Evolutionary conservation across 2,329 filamentous ascomycete genomes (phyloP).

Genomic region (Purpureocillium takamizusanense): DNA sequence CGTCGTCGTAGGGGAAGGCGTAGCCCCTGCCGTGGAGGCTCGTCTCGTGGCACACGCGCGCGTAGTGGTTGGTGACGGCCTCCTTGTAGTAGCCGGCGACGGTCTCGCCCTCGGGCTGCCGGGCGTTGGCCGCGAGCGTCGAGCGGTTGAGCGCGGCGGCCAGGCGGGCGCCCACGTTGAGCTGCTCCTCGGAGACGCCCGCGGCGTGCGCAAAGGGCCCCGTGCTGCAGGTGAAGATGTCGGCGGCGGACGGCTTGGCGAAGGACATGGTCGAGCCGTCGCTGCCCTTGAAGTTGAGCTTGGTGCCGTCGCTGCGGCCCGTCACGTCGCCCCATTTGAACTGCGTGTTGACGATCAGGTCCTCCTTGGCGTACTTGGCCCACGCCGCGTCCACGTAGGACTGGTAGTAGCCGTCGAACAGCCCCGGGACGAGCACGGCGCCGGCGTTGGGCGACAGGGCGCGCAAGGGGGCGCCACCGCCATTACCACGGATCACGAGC

Average conservation of each 20-base stretch:
- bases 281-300: constrained; percentile 31
- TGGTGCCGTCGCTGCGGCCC: constrained; percentile 26
- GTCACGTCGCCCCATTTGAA: constrained; percentile 37
- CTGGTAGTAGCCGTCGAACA: constrained; percentile 42
- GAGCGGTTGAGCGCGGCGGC: constrained; percentile 68
- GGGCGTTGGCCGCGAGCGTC: constrained; percentile 48
- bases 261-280: constrained; percentile 42
- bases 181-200: constrained; percentile 34
- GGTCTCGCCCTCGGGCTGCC: constrained; percentile 42
- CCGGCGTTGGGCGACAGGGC: constrained; percentile 45
- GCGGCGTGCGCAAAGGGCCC: constrained; percentile 44
- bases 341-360: constrained; percentile 46
- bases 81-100: constrained; percentile 43
- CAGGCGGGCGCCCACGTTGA: constrained; percentile 63
- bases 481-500: constrained; percentile 32
- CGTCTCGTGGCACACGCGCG: constrained; percentile 52
- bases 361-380: constrained; percentile 33
- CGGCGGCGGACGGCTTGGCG: constrained; percentile 33
- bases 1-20: constrained; percentile 65
- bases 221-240: constrained; percentile 44
- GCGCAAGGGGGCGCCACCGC: constrained; percentile 31
- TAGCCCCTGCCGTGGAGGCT: constrained; percentile 55
- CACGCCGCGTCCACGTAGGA: constrained; percentile 43
- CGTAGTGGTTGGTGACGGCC: constrained; percentile 55
- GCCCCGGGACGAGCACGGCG: constrained; percentile 28